A percentile compares a stretch with the other conserved stretches of the same genome.
Evolutionary conservation across 2,329 filamentous ascomycete genomes (phyloP).

Genomic region (Bipolaris zeicola): DNA sequence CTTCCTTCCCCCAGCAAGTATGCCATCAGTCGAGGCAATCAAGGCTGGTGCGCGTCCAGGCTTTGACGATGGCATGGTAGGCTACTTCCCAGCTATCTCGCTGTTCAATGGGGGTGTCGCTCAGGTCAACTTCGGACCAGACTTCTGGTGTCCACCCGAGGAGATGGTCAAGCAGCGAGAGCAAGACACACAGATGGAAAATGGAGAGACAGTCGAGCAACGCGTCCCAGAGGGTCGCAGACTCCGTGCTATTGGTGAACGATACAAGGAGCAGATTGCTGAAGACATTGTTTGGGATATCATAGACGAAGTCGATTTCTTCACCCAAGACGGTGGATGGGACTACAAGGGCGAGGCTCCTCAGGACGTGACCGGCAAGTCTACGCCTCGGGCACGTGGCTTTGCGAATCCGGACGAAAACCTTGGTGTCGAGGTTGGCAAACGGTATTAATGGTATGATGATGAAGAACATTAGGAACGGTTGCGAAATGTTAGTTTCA

Average conservation of each 20-base stretch:
- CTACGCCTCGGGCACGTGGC: constrained; percentile 46
- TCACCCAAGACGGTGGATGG: constrained; percentile 68
- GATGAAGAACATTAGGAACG: not conserved
- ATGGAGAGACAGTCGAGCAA: constrained; percentile 19
- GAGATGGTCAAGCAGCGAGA: constrained; percentile 55
- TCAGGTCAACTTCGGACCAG: constrained; percentile 90
- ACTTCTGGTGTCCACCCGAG: constrained; percentile 87
- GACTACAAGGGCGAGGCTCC: constrained; percentile 46
- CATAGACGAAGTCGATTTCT: constrained; percentile 92
- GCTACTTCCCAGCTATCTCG: constrained; percentile 93
- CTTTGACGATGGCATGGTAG: constrained; percentile 91
- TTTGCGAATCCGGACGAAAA: constrained; percentile 48
- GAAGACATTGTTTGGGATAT: constrained; percentile 94
- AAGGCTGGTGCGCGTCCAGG: constrained; percentile 80
- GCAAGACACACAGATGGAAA: constrained; percentile 40
- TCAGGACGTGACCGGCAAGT: constrained; percentile 40
- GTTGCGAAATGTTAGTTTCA: constrained; percentile 1
- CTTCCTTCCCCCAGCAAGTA: constrained; percentile 89
- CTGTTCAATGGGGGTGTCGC: constrained; percentile 90
- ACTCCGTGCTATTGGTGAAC: constrained; percentile 70
- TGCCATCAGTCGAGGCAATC: constrained; percentile 68
- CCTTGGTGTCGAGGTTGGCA: constrained; percentile 45
- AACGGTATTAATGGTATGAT: constrained; percentile 32
- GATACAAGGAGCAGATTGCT: constrained; percentile 90
- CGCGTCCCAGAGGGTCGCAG: constrained; percentile 36